A percentile compares a stretch with the other conserved stretches of the same genome.
Evolutionary conservation across 257 asterid genomes (phyloP).

Genomic region (Solanum appendiculatum): DNA sequence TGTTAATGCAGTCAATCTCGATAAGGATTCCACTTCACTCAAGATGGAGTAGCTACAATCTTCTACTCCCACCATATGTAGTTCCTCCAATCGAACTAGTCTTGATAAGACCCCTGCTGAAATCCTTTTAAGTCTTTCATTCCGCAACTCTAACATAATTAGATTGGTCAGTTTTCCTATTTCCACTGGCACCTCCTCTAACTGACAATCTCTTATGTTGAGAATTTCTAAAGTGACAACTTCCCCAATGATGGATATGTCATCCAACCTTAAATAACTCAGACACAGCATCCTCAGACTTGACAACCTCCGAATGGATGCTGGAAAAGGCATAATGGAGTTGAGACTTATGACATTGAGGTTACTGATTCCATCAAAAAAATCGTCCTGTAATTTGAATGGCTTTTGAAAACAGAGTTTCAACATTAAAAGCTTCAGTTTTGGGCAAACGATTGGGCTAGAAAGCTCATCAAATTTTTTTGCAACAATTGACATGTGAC

Average conservation of each 20-base stretch:
- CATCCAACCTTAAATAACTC: neutral
- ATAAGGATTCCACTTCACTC: too few relatives aligned
- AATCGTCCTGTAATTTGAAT: neutral
- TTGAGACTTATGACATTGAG: too few relatives aligned
- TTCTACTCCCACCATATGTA: neutral
- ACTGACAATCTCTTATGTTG: neutral
- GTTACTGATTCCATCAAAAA: neutral
- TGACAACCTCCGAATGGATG: neutral
- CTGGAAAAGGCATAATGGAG: neutral
- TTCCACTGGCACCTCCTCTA: neutral
- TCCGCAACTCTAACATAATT: neutral
- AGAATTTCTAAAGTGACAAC: neutral
- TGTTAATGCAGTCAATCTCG: too few relatives aligned
- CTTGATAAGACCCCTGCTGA: neutral
- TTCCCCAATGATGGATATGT: neutral
- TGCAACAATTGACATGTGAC: neutral
- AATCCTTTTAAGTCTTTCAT: neutral
- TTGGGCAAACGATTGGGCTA: neutral
- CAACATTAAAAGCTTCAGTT: neutral
- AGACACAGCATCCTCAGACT: neutral
- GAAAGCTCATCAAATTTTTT: neutral
- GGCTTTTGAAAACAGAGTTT: neutral
- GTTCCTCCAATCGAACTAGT: conserved; percentile 1
- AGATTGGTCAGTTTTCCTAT: neutral
- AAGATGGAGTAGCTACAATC: too few relatives aligned